Conservation (phyloP, 164 flowering plant species). For the Aristolochia contorta region DNA sequence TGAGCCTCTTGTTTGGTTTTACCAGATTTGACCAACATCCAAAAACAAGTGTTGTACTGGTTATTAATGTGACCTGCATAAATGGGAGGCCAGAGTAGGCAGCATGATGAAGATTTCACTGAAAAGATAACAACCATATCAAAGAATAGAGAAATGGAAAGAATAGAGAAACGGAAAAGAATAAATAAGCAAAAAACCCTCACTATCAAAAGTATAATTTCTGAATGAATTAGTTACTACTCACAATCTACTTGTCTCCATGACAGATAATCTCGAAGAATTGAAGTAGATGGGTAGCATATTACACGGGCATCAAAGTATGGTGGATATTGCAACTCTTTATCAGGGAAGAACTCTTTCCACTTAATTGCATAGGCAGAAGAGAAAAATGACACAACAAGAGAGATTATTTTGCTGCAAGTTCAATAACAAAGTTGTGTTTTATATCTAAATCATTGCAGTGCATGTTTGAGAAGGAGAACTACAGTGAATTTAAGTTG, state of each 20-base stretch:
- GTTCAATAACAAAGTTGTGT: not conserved
- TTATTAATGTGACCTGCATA: conserved; percentile 71
- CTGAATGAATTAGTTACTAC: conserved; percentile 12
- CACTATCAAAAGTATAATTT: not conserved
- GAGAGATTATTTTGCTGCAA: conserved; percentile 67
- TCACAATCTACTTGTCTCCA: conserved; percentile 95
- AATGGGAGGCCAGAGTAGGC: not conserved
- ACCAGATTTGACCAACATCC: conserved; percentile 83
- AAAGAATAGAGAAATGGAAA: too few species aligned
- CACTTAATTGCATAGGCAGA: conserved; percentile 53
- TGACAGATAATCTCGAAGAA: conserved; percentile 62
- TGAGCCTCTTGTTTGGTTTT: conserved; percentile 72
- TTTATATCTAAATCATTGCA: conserved; percentile 4
- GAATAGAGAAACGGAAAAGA: not conserved
- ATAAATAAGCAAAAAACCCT: not conserved
- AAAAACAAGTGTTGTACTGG: conserved; percentile 88
- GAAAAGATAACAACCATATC: too few species aligned
- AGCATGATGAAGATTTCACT: too few species aligned
- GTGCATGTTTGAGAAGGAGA: not conserved
- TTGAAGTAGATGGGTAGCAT: conserved; percentile 58
- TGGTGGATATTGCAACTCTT: conserved; percentile 54
- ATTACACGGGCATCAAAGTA: conserved; percentile 78
- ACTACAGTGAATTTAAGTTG: not conserved
- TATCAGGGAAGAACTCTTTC: conserved; percentile 50
- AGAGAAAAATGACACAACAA: conserved; percentile 56